These are phyloP conservation scores for Pseudogymnoascus sp. DNA, from an alignment of 2,329 filamentous ascomycete species.

Conservation along the genomic window DNA sequence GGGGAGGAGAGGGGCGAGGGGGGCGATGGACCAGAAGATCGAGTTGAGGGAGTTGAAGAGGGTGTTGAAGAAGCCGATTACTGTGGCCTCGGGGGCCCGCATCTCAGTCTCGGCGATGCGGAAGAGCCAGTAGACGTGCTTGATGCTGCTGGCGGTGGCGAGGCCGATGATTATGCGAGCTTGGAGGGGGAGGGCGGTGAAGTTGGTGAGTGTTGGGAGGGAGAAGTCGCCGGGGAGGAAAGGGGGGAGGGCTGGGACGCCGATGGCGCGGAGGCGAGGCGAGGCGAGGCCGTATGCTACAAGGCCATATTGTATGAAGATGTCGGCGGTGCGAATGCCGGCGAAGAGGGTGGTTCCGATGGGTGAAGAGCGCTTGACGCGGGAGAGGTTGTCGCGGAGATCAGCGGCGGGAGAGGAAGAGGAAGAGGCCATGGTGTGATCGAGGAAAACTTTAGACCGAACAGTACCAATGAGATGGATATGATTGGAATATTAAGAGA, in stretches of 20 bases:
- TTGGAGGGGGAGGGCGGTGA: constrained; percentile 40
- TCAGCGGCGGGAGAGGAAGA: background rate
- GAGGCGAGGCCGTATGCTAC: constrained; percentile 38
- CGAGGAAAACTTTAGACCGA: background rate
- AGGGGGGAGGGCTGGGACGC: constrained; percentile 33
- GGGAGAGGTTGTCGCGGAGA: background rate
- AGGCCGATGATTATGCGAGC: constrained; percentile 43
- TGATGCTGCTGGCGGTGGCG: constrained; percentile 41
- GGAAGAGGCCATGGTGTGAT: background rate
- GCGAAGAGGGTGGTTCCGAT: constrained; percentile 34
- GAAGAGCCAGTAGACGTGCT: constrained; percentile 48
- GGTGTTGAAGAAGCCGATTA: constrained; percentile 44
- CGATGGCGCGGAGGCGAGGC: constrained; percentile 36
- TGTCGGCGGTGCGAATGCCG: constrained; percentile 37
- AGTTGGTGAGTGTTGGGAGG: constrained; percentile 30
- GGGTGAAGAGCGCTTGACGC: constrained; percentile 23
- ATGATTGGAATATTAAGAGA: background rate
- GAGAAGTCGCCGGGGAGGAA: constrained; percentile 14
- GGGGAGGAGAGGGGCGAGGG: constrained; percentile 34
- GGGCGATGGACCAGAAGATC: constrained; percentile 24
- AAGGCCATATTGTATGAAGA: constrained; percentile 40
- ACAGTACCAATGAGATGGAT: background rate
- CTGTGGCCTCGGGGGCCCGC: constrained; percentile 32
- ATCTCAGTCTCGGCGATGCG: constrained; percentile 42
- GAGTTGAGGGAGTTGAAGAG: constrained; percentile 46